Evolutionary conservation across 495 filamentous ascomycete species (phyloP), one percentile per base, ranked within the genome.

Genomic region (Rostrohypoxylon terebratum): DNA sequence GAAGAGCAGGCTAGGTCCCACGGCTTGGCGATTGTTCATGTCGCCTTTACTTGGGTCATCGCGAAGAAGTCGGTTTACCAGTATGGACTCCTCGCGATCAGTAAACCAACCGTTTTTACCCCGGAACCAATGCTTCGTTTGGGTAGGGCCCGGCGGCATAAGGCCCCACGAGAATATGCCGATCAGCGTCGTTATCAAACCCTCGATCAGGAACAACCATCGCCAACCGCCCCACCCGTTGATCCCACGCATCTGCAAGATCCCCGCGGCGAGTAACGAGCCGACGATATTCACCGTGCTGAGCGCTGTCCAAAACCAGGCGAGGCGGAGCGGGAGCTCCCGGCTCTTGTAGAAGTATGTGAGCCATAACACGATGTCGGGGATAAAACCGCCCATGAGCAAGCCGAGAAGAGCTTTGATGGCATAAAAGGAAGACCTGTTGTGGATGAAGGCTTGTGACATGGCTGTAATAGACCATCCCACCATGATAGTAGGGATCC

Each of bases 31-130:
- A 68, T 90, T 91, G 79, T 90, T 85, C 88, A 90, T 90, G 61
- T 86, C 83, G 23, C 87, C 88, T 75, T 90, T 91, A 58, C 82
- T 84, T 14, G 89, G 88, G 70, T 90, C 89, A 51, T 91, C 89
- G 21, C 89, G 86, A 4, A 90, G 78, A 14, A 91, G 79, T 0
- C 89, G 83, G 72, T 91, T 91, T 40, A 89, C 88, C 4, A 90
- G 75, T 66, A 91, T 91, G 10, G 66, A 67, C 36, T 86, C 87
- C 68, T 90, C 88, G n/a, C 82, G 83, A 4, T 88, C 87, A 0
- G 75, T 84, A 71, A 90, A 90, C 89, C 89, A 91, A 0, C 87
- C 87, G 33, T 82, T 66, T 61, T 86, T 87, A 14, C 84, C 81
- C 7, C 87, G 79, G 59, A 85, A 84, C 84, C 85, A 85, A 54